Evolutionary conservation across 371 early-diverging fungal species (phyloP).

Genomic region (Gilbertella persicaria): DNA sequence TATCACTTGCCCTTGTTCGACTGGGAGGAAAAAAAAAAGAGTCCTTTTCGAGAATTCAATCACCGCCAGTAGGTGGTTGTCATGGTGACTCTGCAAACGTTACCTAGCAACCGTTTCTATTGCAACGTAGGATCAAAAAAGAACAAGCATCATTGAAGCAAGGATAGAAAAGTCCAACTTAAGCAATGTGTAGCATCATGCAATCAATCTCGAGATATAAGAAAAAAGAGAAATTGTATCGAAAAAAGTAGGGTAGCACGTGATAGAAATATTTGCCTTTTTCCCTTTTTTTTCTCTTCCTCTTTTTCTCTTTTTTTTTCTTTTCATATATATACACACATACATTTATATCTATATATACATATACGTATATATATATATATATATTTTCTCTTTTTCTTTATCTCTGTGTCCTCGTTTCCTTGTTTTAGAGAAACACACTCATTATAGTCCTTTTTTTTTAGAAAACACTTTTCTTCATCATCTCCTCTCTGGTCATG

Average conservation of each 20-base stretch:
- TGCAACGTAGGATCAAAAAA: too few relatives aligned
- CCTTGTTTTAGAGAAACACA: too few relatives aligned
- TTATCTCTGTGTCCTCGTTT: background rate
- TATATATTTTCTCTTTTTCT: background rate
- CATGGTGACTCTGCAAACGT: too few relatives aligned
- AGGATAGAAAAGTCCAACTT: too few relatives aligned
- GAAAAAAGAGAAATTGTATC: background rate
- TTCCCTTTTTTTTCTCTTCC: slow-evolving; percentile 3
- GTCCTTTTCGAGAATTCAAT: background rate
- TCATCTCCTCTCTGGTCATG: background rate
- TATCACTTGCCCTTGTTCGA: background rate
- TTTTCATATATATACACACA: background rate
- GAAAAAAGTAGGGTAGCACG: slow-evolving; percentile 6
- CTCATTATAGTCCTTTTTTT: background rate
- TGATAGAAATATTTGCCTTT: slow-evolving; percentile 12
- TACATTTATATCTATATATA: background rate
- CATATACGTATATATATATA: background rate
- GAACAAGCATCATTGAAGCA: too few relatives aligned
- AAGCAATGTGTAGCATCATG: too few relatives aligned
- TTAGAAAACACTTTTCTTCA: background rate
- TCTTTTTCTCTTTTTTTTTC: background rate
- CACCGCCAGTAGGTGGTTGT: too few relatives aligned
- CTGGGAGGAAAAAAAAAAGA: background rate
- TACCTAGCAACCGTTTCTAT: too few relatives aligned
- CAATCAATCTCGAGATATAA: background rate